phyloP scores from a whole-genome alignment of 352 stramenopile species.

The Globisporangium cylindrosporum region DNA sequence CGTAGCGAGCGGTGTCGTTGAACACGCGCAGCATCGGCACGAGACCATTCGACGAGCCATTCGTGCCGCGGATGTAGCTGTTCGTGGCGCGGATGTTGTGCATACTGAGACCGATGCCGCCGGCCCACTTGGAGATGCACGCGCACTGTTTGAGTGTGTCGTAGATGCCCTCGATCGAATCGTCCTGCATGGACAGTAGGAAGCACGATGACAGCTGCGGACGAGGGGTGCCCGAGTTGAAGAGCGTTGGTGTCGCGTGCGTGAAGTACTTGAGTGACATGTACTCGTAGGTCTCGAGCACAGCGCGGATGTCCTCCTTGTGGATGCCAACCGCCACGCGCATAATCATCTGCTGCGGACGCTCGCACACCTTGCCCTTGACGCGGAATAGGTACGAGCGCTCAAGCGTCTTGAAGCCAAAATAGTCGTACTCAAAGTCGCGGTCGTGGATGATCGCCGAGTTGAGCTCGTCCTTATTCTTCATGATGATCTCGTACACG shows the following conservation, averaged over 20 bases:
- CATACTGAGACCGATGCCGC: slow-evolving; percentile 97
- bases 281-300: slow-evolving; percentile 98
- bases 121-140: slow-evolving; percentile 99
- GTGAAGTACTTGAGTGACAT: slow-evolving; percentile 97
- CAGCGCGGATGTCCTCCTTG: slow-evolving; percentile 92
- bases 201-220: slow-evolving; percentile 99
- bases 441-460: slow-evolving; percentile 96
- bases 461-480: slow-evolving; percentile 95
- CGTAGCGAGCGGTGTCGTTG: slow-evolving; percentile 99
- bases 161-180: slow-evolving; percentile 99
- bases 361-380: slow-evolving; percentile 94
- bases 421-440: slow-evolving; percentile 99
- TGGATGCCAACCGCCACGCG: slow-evolving; percentile 98
- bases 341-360: slow-evolving; percentile 99
- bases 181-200: slow-evolving; percentile 97
- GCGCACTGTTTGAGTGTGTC: slow-evolving; percentile 99
- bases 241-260: slow-evolving; percentile 98
- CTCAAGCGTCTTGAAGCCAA: slow-evolving; percentile 99
- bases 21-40: slow-evolving; percentile 99
- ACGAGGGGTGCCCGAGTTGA: slow-evolving; percentile 98
- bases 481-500: slow-evolving; percentile 95
- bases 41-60: slow-evolving; percentile 98
- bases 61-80: slow-evolving; percentile 98
- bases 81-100: slow-evolving; percentile 97
- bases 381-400: slow-evolving; percentile 96